Evolutionary conservation across 2,329 filamentous ascomycete species (phyloP).

Genomic region (Dothistroma septosporum): DNA sequence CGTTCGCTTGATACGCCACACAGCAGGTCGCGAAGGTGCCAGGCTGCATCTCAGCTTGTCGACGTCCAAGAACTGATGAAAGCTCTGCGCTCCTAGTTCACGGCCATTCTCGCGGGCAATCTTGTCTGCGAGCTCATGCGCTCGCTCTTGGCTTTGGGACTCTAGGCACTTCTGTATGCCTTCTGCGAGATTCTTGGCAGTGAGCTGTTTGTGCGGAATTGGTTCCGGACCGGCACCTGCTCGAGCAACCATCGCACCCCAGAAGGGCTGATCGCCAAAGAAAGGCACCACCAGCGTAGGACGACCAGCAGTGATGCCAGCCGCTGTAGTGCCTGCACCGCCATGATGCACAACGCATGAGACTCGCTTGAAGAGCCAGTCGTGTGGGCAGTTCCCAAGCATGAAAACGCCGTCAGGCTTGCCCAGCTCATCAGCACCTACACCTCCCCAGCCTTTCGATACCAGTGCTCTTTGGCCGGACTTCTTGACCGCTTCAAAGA

Average conservation of each 20-base stretch:
- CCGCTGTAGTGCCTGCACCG: constrained; percentile 57
- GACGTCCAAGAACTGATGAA: constrained; percentile 53
- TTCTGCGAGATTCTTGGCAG: constrained; percentile 41
- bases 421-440: constrained; percentile 40
- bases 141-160: constrained; percentile 36
- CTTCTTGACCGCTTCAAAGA: constrained; percentile 64
- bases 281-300: constrained; percentile 56
- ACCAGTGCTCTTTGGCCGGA: constrained; percentile 52
- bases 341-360: constrained; percentile 56
- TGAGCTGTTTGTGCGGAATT: constrained; percentile 46
- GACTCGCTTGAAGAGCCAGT: constrained; percentile 57
- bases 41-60: constrained; percentile 67
- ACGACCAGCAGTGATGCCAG: constrained; percentile 48
- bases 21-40: constrained; percentile 63
- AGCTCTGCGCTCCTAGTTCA: constrained; percentile 41
- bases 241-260: constrained; percentile 50
- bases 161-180: constrained; percentile 46
- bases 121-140: constrained; percentile 38
- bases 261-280: constrained; percentile 56
- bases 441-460: constrained; percentile 53
- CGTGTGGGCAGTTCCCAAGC: constrained; percentile 54
- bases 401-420: constrained; percentile 45
- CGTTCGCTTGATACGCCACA: constrained; percentile 69
- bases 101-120: constrained; percentile 45
- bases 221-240: constrained; percentile 49